Evolutionary conservation across 2,329 filamentous ascomycete species (phyloP).

Genomic region (Ilyonectria robusta): DNA sequence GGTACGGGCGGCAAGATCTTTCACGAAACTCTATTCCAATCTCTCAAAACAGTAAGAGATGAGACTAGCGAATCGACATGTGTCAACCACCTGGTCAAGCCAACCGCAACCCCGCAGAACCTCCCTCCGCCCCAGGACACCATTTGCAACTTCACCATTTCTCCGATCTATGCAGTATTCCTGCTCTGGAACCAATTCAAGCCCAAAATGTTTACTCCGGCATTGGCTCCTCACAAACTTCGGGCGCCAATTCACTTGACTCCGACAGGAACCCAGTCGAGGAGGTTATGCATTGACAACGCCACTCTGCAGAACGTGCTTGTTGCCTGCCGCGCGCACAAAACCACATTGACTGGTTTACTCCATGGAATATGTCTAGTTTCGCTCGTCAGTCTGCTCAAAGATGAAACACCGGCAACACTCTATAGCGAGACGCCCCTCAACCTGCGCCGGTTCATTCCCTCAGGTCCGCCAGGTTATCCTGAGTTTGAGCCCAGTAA

Average conservation of each 20-base stretch:
- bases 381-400: conserved; percentile 33
- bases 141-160: conserved; percentile 31
- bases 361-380: conserved; percentile 39
- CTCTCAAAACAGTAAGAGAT: conserved; percentile 14
- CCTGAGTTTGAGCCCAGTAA: conserved; percentile 23
- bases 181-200: conserved; percentile 30
- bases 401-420: conserved; percentile 7
- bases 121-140: conserved; percentile 35
- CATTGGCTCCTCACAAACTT: not conserved
- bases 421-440: conserved; percentile 36
- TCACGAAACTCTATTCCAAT: conserved; percentile 29
- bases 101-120: not conserved
- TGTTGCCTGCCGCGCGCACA: conserved; percentile 36
- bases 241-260: conserved; percentile 36
- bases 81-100: conserved; percentile 11
- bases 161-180: conserved; percentile 6
- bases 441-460: conserved; percentile 41
- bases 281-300: conserved; percentile 25
- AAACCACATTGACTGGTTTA: conserved; percentile 46
- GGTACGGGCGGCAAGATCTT: conserved; percentile 34
- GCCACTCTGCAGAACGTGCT: conserved; percentile 32
- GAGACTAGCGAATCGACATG: not conserved
- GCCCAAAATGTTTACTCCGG: not conserved
- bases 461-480: conserved; percentile 3
- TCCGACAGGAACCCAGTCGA: conserved; percentile 31